Evolutionary conservation across 2,329 filamentous ascomycete species (phyloP).

Genomic region (Rhynchosporium agropyri): DNA sequence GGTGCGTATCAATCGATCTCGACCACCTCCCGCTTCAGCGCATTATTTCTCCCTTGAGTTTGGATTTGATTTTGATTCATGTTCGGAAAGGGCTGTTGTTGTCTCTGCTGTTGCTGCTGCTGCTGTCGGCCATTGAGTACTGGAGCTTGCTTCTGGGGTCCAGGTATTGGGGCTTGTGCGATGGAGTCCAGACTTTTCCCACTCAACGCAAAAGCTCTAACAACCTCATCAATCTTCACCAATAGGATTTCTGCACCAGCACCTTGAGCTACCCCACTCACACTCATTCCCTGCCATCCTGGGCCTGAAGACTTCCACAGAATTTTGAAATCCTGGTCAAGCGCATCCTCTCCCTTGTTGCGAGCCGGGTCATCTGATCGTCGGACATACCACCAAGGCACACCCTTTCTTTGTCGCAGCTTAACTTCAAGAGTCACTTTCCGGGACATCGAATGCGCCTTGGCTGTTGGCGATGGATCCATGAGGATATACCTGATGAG

Average conservation of each 20-base stretch:
- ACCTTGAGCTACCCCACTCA: slow-evolving; percentile 50
- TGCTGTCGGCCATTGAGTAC: slow-evolving; percentile 19
- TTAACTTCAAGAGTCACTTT: slow-evolving; percentile 56
- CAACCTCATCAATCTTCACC: slow-evolving; percentile 35
- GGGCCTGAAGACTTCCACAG: slow-evolving; percentile 51
- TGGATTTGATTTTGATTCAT: slow-evolving; percentile 33
- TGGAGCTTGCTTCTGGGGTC: slow-evolving; percentile 18
- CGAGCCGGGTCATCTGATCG: slow-evolving; percentile 32
- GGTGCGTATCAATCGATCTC: slow-evolving; percentile 34
- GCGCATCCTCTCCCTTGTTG: slow-evolving; percentile 39
- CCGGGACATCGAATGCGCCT: slow-evolving; percentile 38
- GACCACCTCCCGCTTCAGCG: slow-evolving; percentile 29
- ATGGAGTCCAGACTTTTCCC: slow-evolving; percentile 6
- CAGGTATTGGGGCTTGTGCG: slow-evolving; percentile 1
- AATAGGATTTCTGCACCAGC: slow-evolving; percentile 45
- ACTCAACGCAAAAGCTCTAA: slow-evolving; percentile 30
- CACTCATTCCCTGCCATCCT: slow-evolving; percentile 52
- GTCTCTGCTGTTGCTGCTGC: slow-evolving; percentile 17
- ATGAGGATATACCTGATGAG: slow-evolving; percentile 55
- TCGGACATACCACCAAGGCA: slow-evolving; percentile 43
- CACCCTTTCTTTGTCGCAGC: slow-evolving; percentile 52
- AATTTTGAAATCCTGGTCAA: slow-evolving; percentile 47
- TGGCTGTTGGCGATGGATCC: slow-evolving; percentile 27
- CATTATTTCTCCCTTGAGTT: slow-evolving; percentile 29
- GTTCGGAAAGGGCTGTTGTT: slow-evolving; percentile 32